Evolutionary conservation across 305 asterid genomes (phyloP).

Genomic region (Andrographis paniculata): DNA sequence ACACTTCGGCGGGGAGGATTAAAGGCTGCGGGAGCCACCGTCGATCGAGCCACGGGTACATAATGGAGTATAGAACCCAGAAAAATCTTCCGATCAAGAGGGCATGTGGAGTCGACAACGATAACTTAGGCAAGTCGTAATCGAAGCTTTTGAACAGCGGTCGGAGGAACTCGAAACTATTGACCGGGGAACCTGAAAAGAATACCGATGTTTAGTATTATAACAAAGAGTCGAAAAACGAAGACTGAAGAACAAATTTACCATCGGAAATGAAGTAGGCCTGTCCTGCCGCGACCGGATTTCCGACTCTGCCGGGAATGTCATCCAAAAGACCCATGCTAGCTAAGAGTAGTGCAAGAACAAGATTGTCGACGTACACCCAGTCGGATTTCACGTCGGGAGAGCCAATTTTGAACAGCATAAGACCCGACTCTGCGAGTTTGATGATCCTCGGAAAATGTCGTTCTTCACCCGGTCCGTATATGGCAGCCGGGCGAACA

Average conservation of each 20-base stretch:
- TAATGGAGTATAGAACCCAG: constrained; percentile 49
- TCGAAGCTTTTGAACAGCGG: constrained; percentile 70
- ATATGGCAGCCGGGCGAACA: constrained; percentile 92
- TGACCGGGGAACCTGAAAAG: constrained; percentile 70
- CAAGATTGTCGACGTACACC: constrained; percentile 83
- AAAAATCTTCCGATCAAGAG: constrained; percentile 62
- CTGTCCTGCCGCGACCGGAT: constrained; percentile 85
- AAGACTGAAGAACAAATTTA: constrained; percentile 16
- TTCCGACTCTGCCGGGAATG: constrained; percentile 75
- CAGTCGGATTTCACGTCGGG: constrained; percentile 71
- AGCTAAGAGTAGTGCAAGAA: constrained; percentile 75
- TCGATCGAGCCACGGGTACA: constrained; percentile 61
- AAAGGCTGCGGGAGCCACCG: constrained; percentile 91
- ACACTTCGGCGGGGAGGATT: constrained; percentile 91
- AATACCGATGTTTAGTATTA: constrained; percentile 3
- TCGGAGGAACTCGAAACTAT: constrained; percentile 71
- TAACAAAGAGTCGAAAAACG: too few species aligned
- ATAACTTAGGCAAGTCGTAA: constrained; percentile 56
- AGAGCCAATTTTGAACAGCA: constrained; percentile 64
- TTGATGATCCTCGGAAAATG: constrained; percentile 80
- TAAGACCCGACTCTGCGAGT: constrained; percentile 73
- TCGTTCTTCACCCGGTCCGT: constrained; percentile 97
- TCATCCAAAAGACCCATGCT: constrained; percentile 97
- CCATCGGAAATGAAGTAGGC: constrained; percentile 95
- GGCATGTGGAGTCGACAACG: constrained; percentile 63